A percentile compares a stretch with the other conserved stretches of the same genome.
Conservation (phyloP, 2,329 filamentous ascomycete genomes). For the Neofusicoccum laricinum region DNA sequence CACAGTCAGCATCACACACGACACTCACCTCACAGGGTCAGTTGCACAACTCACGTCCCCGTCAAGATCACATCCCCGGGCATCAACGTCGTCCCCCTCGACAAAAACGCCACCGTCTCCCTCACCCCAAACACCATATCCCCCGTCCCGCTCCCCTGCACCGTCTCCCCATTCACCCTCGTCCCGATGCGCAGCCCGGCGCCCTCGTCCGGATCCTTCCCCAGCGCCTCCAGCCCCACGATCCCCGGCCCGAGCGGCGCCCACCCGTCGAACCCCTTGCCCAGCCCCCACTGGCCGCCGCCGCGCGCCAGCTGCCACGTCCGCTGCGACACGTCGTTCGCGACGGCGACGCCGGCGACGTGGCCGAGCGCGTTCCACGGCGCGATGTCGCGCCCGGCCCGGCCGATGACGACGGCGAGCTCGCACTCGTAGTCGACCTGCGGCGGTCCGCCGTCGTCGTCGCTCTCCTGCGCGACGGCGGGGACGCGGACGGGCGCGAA, state of each 20-base stretch:
- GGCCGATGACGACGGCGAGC: constrained; percentile 70
- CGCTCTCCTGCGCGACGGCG: constrained; percentile 55
- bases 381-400: constrained; percentile 59
- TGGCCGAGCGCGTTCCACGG: neutral
- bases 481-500: constrained; percentile 65
- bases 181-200: neutral
- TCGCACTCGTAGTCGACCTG: constrained; percentile 80
- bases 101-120: constrained; percentile 1
- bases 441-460: constrained; percentile 38
- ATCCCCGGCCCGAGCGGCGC: constrained; percentile 42
- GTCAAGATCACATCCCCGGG: constrained; percentile 10
- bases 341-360: constrained; percentile 54
- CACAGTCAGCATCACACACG: neutral
- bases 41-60: constrained; percentile 1
- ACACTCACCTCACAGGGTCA: no score
- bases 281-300: constrained; percentile 41
- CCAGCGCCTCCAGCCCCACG: constrained; percentile 23
- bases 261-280: constrained; percentile 46
- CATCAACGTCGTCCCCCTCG: neutral
- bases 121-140: constrained; percentile 15
- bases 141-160: constrained; percentile 5
- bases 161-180: constrained; percentile 6
- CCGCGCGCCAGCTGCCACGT: constrained; percentile 46
- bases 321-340: constrained; percentile 63
- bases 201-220: neutral